Evolutionary conservation across 257 asterid species (phyloP).

Genomic region (Gentiana straminea): DNA sequence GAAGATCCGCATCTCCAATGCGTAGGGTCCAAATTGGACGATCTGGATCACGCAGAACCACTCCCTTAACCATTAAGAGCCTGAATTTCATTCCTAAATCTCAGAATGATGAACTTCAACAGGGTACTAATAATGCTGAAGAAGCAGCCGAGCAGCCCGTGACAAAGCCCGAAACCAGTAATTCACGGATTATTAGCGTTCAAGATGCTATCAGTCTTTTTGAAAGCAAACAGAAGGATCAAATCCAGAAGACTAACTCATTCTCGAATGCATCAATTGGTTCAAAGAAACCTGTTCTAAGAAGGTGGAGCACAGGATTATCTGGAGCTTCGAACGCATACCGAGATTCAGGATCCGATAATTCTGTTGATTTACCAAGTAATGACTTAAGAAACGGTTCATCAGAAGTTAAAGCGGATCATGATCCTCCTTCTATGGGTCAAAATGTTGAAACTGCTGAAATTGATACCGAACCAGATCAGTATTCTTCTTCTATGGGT

Average conservation of each 20-base stretch:
- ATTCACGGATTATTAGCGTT: slow-evolving; percentile 70
- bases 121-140: slow-evolving; percentile 36
- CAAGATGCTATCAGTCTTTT: slow-evolving; percentile 90
- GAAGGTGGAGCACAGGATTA: slow-evolving; percentile 94
- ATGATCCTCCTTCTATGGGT: slow-evolving; percentile 2
- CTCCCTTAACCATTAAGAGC: slow-evolving; percentile 82
- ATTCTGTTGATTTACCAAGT: slow-evolving; percentile 23
- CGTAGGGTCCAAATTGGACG: slow-evolving; percentile 90
- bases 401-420: slow-evolving; percentile 26
- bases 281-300: slow-evolving; percentile 66
- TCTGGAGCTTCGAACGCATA: slow-evolving; percentile 36
- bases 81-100: slow-evolving; percentile 57
- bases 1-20: slow-evolving; percentile 99
- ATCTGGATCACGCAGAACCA: slow-evolving; percentile 83
- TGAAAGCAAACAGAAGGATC: slow-evolving; percentile 83
- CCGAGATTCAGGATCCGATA: slow-evolving; percentile 28
- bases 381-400: slow-evolving; percentile 11
- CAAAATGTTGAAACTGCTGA: too few relatives aligned
- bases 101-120: slow-evolving; percentile 34
- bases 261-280: slow-evolving; percentile 13
- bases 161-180: slow-evolving; percentile 37
- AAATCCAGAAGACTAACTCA: slow-evolving; percentile 46
- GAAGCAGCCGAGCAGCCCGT: slow-evolving; percentile 46
- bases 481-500: slow-evolving; percentile 10
- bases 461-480: too few relatives aligned